Percentiles rank a stretch among this genome's conserved stretches.
These are phyloP conservation scores for Clavulina sp. DNA, from an alignment of 768 basidiomycete species.

Conservation along the genomic window DNA sequence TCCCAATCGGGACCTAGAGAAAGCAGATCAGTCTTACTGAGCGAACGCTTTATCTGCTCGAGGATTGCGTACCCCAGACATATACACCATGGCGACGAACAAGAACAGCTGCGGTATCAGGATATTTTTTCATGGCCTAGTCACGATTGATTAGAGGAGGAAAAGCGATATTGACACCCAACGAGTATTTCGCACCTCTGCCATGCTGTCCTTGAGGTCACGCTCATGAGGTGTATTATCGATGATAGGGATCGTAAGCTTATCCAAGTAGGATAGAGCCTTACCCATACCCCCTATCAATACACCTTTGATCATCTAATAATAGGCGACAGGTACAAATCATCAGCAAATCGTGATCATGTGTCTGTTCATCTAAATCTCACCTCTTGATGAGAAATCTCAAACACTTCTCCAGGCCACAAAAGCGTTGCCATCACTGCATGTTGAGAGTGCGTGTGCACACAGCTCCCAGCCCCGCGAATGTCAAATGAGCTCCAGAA, in stretches of 20 bases:
- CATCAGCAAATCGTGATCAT: not conserved
- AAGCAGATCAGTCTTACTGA: not conserved
- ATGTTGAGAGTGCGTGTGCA: conserved; percentile 83
- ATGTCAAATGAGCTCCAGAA: conserved; percentile 86
- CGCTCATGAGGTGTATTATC: conserved; percentile 85
- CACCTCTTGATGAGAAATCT: conserved; percentile 59
- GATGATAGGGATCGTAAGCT: conserved; percentile 71
- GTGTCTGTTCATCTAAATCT: not conserved
- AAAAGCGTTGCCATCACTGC: conserved; percentile 78
- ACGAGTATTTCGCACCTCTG: conserved; percentile 23
- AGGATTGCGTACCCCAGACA: conserved; percentile 48
- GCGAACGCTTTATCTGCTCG: not conserved
- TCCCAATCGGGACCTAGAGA: conserved; percentile 53
- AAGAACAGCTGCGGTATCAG: conserved; percentile 59
- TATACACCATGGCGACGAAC: conserved; percentile 70
- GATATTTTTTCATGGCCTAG: conserved; percentile 58
- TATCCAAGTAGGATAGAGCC: conserved; percentile 72
- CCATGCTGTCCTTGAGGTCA: conserved; percentile 79
- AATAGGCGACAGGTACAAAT: too few relatives aligned
- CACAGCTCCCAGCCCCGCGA: conserved; percentile 65
- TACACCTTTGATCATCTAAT: conserved; percentile 83
- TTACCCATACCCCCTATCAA: conserved; percentile 55
- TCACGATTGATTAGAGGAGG: not conserved
- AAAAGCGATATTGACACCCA: too few relatives aligned
- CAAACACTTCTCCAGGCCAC: conserved; percentile 51